Percentiles rank a stretch among this genome's conserved stretches.
These are phyloP conservation scores for Xylariales sp. DNA, from an alignment of 2,329 filamentous ascomycete genomes.

Conservation along the genomic window DNA sequence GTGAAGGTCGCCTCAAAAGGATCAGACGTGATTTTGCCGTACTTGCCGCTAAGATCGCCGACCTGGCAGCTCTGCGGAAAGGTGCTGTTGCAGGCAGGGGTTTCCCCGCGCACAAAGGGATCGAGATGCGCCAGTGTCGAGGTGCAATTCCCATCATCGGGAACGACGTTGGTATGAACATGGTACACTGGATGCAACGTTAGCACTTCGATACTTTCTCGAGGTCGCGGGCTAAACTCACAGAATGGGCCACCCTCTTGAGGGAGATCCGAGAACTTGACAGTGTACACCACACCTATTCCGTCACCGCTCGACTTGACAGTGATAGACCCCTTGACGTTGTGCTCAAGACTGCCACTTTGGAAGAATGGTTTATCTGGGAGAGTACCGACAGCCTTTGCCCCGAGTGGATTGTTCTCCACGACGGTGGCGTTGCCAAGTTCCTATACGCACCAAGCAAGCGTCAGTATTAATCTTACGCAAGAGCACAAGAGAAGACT, in stretches of 20 bases:
- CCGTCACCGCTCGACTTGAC: slow-evolving; percentile 42
- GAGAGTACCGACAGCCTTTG: slow-evolving; percentile 52
- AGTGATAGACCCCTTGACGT: slow-evolving; percentile 49
- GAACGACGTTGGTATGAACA: slow-evolving; percentile 63
- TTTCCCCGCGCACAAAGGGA: slow-evolving; percentile 62
- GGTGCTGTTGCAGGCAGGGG: slow-evolving; percentile 52
- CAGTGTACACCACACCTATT: slow-evolving; percentile 50
- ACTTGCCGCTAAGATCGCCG: slow-evolving; percentile 73
- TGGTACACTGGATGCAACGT: slow-evolving; percentile 59
- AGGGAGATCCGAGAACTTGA: slow-evolving; percentile 56
- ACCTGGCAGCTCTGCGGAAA: slow-evolving; percentile 65
- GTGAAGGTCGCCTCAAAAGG: slow-evolving; percentile 45
- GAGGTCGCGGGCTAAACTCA: slow-evolving; percentile 30
- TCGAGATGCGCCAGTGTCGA: slow-evolving; percentile 65
- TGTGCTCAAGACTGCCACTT: slow-evolving; percentile 40
- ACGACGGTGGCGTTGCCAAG: slow-evolving; percentile 47
- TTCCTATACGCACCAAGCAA: slow-evolving; percentile 25
- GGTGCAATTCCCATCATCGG: slow-evolving; percentile 66
- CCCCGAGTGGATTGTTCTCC: slow-evolving; percentile 50
- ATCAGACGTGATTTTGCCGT: slow-evolving; percentile 54
- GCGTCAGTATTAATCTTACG: too few relatives aligned
- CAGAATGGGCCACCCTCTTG: slow-evolving; percentile 54
- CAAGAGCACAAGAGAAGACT: too few relatives aligned
- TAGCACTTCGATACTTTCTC: slow-evolving; percentile 7
- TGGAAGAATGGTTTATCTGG: slow-evolving; percentile 49